These are phyloP conservation scores for Fusarium luffae DNA, from an alignment of 2,329 filamentous ascomycete species.

Conservation along the genomic window DNA sequence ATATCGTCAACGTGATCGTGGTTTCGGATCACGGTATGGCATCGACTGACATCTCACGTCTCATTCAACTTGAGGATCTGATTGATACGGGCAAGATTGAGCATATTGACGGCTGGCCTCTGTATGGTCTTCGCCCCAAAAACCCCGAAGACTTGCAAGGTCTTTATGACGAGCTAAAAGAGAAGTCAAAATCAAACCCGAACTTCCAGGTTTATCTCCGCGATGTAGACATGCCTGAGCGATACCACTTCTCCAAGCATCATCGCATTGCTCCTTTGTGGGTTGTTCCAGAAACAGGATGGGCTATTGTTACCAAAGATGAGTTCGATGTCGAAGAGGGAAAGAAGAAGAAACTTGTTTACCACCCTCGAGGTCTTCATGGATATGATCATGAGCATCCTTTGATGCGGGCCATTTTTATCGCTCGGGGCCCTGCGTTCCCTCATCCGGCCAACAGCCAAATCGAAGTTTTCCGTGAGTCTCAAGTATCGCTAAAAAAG, in stretches of 20 bases:
- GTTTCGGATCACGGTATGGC: slow-evolving; percentile 99
- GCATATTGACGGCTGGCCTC: slow-evolving; percentile 92
- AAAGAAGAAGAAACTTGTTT: slow-evolving; percentile 71
- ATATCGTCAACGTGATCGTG: slow-evolving; percentile 93
- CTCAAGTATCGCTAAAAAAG: neutral
- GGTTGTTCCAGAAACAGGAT: slow-evolving; percentile 92
- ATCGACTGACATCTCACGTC: slow-evolving; percentile 81
- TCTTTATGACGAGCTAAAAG: slow-evolving; percentile 71
- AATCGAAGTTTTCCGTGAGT: slow-evolving; percentile 84
- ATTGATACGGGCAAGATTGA: slow-evolving; percentile 81
- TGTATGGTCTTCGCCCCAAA: slow-evolving; percentile 88
- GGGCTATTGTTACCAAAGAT: slow-evolving; percentile 84
- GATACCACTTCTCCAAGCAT: slow-evolving; percentile 92
- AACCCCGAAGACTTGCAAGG: slow-evolving; percentile 71
- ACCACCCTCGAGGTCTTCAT: slow-evolving; percentile 86
- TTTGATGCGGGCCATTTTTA: slow-evolving; percentile 94
- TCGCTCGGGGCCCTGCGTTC: slow-evolving; percentile 92
- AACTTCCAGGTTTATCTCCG: slow-evolving; percentile 89
- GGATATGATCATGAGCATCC: slow-evolving; percentile 96
- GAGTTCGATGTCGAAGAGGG: slow-evolving; percentile 80
- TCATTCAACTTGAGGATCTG: slow-evolving; percentile 91
- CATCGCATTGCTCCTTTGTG: slow-evolving; percentile 92
- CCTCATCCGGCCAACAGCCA: slow-evolving; percentile 84
- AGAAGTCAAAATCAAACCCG: slow-evolving; percentile 69
- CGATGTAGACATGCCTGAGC: slow-evolving; percentile 87